phyloP scores from a whole-genome alignment of 805 yeast species.

The Debaryomyces tyrocola region DNA sequence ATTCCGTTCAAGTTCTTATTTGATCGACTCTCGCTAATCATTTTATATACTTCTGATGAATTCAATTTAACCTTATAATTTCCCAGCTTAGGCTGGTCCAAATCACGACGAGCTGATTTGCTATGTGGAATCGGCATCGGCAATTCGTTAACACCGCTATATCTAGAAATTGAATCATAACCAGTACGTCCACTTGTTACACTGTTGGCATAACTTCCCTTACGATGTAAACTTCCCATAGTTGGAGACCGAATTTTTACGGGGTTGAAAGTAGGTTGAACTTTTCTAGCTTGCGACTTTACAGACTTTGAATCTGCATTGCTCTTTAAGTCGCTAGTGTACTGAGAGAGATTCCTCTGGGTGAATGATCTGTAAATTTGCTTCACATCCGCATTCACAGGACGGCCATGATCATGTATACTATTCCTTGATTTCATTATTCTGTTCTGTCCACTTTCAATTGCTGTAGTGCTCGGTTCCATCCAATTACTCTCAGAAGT shows the following conservation, averaged over 20 bases:
- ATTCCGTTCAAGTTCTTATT: conserved; percentile 2
- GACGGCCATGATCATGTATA: conserved; percentile 5
- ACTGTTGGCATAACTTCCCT: conserved; percentile 8
- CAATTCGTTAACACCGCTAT: background rate
- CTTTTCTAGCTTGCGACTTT: conserved; percentile 7
- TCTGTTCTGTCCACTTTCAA: background rate
- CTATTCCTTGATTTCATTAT: background rate
- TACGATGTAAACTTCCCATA: conserved; percentile 1
- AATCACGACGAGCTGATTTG: background rate
- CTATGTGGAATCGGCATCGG: background rate
- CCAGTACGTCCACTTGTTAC: conserved; percentile 3
- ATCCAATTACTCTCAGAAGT: conserved; percentile 51
- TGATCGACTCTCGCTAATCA: conserved; percentile 8
- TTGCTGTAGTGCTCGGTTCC: conserved; percentile 35
- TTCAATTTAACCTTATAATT: conserved; percentile 7
- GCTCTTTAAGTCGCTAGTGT: background rate
- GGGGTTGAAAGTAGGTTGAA: conserved; percentile 3
- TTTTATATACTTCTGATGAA: conserved; percentile 12
- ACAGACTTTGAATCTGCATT: conserved; percentile 12
- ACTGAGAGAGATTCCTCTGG: conserved; percentile 26
- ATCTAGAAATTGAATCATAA: background rate
- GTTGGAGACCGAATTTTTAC: background rate
- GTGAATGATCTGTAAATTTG: conserved; percentile 38
- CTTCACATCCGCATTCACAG: conserved; percentile 19
- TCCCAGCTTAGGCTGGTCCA: background rate